A percentile compares a stretch with the other conserved stretches of the same genome.
These are phyloP conservation scores for Aspergillus sp. DNA, from an alignment of 2,329 filamentous ascomycete genomes.

Conservation along the genomic window DNA sequence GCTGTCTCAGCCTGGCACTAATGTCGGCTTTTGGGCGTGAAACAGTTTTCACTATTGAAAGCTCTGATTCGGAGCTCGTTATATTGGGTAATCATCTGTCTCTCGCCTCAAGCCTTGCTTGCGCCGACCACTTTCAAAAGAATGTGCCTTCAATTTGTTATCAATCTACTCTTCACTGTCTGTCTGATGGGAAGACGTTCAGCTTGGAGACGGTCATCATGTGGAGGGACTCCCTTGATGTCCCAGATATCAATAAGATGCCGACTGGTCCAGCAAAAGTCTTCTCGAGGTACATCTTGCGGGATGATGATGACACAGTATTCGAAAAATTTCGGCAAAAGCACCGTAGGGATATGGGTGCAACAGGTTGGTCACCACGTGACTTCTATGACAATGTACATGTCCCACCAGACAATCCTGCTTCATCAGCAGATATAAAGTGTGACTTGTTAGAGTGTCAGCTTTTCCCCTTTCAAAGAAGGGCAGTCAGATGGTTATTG, in stretches of 20 bases:
- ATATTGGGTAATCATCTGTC: slow-evolving; percentile 28
- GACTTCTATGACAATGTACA: slow-evolving; percentile 53
- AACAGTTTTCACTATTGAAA: slow-evolving; percentile 23
- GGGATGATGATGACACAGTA: slow-evolving; percentile 18
- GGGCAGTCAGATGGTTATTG: slow-evolving; percentile 51
- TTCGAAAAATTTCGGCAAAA: neutral
- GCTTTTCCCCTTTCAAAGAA: slow-evolving; percentile 53
- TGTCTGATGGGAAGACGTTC: slow-evolving; percentile 24
- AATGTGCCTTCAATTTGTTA: slow-evolving; percentile 32
- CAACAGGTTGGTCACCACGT: slow-evolving; percentile 35
- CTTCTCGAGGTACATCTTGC: slow-evolving; percentile 35
- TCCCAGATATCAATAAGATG: slow-evolving; percentile 24
- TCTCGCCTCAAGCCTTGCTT: slow-evolving; percentile 22
- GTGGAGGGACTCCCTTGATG: slow-evolving; percentile 39
- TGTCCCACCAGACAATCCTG: slow-evolving; percentile 40
- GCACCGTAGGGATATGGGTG: neutral
- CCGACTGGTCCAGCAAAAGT: slow-evolving; percentile 20
- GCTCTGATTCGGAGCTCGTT: slow-evolving; percentile 19
- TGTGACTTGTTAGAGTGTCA: slow-evolving; percentile 39
- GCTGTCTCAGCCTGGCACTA: slow-evolving; percentile 27
- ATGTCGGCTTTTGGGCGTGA: slow-evolving; percentile 17
- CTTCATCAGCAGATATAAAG: slow-evolving; percentile 37
- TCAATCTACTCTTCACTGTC: slow-evolving; percentile 31
- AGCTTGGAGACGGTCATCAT: slow-evolving; percentile 34
- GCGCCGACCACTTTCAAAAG: slow-evolving; percentile 30